Percentiles rank a stretch among this genome's conserved stretches.
These are phyloP conservation scores for Nitzschia inconspicua DNA, from an alignment of 108 stramenopile genomes.

Conservation along the genomic window DNA sequence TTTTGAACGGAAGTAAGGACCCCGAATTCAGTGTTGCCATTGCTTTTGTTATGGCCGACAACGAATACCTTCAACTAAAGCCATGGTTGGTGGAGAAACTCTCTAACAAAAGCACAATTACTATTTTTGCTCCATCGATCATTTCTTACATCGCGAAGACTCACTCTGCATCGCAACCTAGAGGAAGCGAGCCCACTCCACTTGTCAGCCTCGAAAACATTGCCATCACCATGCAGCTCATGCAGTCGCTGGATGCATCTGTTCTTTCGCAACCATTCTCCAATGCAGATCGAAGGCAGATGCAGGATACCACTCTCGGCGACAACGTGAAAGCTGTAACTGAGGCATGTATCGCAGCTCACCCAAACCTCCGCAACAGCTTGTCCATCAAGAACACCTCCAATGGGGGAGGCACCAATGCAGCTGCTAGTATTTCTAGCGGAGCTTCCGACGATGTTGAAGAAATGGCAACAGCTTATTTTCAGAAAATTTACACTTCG, in stretches of 20 bases:
- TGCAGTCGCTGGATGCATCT: slow-evolving; percentile 48
- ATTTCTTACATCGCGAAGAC: slow-evolving; percentile 64
- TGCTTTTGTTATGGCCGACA: slow-evolving; percentile 84
- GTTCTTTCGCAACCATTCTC: slow-evolving; percentile 49
- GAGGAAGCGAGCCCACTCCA: slow-evolving; percentile 31
- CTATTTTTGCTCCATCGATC: slow-evolving; percentile 51
- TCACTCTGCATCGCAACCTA: slow-evolving; percentile 50
- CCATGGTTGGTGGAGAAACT: slow-evolving; percentile 74
- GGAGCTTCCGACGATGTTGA: slow-evolving; percentile 85
- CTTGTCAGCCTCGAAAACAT: slow-evolving; percentile 80
- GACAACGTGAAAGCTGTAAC: slow-evolving; percentile 65
- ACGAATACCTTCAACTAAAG: slow-evolving; percentile 72
- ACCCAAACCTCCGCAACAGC: slow-evolving; percentile 48
- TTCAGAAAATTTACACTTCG: slow-evolving; percentile 96
- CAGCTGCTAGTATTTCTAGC: slow-evolving; percentile 23
- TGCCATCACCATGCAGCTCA: slow-evolving; percentile 48
- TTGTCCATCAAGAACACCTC: slow-evolving; percentile 12
- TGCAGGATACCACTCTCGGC: slow-evolving; percentile 42
- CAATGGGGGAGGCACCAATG: slow-evolving; percentile 7
- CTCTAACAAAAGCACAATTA: slow-evolving; percentile 25
- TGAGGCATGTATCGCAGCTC: slow-evolving; percentile 54
- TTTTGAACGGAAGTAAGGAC: slow-evolving; percentile 76
- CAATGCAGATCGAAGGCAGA: slow-evolving; percentile 21
- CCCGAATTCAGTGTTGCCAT: slow-evolving; percentile 77
- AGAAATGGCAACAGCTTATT: slow-evolving; percentile 94